Base-by-base conservation (phyloP, 805 yeast genomes). In the Nakazawaea sp. region DNA sequence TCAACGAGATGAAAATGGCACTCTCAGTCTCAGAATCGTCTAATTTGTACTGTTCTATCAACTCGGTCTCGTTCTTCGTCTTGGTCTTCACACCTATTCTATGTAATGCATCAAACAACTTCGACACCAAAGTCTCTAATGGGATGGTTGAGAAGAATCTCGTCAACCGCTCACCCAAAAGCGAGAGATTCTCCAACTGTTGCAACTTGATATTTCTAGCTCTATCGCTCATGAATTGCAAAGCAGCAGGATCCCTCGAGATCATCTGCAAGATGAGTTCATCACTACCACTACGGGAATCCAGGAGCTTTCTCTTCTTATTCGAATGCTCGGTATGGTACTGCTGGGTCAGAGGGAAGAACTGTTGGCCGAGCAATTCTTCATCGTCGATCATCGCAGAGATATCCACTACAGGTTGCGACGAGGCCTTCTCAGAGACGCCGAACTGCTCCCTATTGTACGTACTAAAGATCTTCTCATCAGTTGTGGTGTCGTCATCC, bases 81-180 rank as follows among this genome's bases (percentile, higher is more conserved):
- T 32, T 40, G 15, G 43, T 49, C 23, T 52, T 47, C 9, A 68
- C 59, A 4, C 75, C 75, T 12, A 69, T 47, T 31, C 63, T 58
- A 37, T 59, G 58, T 27, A 75, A 49, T 0, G 75, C 56, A 16
- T 68, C 66, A 11, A 62, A 43, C 2, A 75, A 34, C 1, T 62
- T 55, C 2, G 71, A 57, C 4, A 72, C 35, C 12, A 75, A 49
- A 8, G 63, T 52, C 35, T 68, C 72, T 17, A 70, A 38, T 2
- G 75, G 65, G 1, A 61, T 48, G 9, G 55, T 50, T 0, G 77
- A 68, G 48, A 70, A 74, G 46, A 75, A 75, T 30, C 75, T 56
- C 1, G 81, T 76, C 32, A 76, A 49, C 38, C 72, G 58, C 24
- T 66, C 68, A 1, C 67, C 61, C 24, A 67, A 60, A 10, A 58